These are phyloP conservation scores for Euphrasia arctica DNA, from an alignment of 305 asterid species.

Conservation along the genomic window DNA sequence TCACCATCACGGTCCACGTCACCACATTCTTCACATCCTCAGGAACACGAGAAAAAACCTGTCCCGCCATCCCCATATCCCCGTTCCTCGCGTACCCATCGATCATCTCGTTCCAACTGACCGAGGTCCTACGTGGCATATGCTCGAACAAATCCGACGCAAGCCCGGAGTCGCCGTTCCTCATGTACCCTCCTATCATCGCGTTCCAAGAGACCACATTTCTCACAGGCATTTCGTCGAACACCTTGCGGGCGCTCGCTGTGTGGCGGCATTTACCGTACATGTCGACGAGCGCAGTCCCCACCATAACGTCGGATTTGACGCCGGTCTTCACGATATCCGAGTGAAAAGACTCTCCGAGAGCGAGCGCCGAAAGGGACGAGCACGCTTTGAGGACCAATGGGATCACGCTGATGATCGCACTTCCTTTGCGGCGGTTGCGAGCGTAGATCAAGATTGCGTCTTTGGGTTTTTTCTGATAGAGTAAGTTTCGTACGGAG, in stretches of 20 bases:
- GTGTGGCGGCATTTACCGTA: conserved; percentile 67
- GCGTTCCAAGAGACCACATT: conserved; percentile 71
- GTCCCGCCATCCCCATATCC: conserved; percentile 53
- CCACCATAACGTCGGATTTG: conserved; percentile 54
- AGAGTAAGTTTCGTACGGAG: conserved; percentile 35
- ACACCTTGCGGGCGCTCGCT: conserved; percentile 49
- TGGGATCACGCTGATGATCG: conserved; percentile 44
- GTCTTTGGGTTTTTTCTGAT: conserved; percentile 41
- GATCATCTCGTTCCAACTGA: conserved; percentile 87
- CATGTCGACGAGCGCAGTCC: conserved; percentile 65
- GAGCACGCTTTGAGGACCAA: conserved; percentile 75
- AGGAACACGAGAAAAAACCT: conserved; percentile 50
- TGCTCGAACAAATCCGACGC: conserved; percentile 44
- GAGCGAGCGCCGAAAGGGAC: conserved; percentile 39
- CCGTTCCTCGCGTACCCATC: conserved; percentile 60
- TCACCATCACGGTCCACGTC: conserved; percentile 76
- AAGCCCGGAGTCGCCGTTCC: conserved; percentile 34
- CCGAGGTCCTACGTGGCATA: conserved; percentile 45
- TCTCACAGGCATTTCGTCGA: conserved; percentile 63
- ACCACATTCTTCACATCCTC: conserved; percentile 57
- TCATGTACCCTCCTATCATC: conserved; percentile 67
- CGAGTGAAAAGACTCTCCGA: conserved; percentile 58
- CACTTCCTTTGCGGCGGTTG: conserved; percentile 35
- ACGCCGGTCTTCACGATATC: conserved; percentile 56
- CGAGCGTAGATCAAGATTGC: conserved; percentile 50